Evolutionary conservation across 345 rosid genomes (phyloP), one percentile per base, ranked within the genome.

Genomic region (Aethionema arabicum): DNA sequence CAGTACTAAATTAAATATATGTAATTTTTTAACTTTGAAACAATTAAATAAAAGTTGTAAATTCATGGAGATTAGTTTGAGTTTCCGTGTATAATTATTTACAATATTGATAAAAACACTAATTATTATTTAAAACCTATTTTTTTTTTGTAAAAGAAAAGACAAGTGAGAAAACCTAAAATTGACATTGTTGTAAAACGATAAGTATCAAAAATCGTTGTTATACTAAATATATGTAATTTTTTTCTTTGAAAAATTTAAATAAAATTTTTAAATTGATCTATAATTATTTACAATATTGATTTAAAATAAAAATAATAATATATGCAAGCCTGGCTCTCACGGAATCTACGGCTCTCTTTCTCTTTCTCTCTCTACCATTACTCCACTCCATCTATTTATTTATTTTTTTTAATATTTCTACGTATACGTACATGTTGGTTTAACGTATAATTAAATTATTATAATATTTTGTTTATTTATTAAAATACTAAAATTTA

Each of bases 311-410:
- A 43, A 13, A 21, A 30, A 14, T 29, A 36, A 7, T 16, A 4
- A 35, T 40, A 33, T 40, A 6, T 75, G 83, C 78, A 83, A 80
- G 88, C 63, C 79, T 78, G 82, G 70, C 76, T 68, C 65, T 72
- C 80, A 68, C 76, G 77, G 80, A 77, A 66, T 79, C 80, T 60
- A 73, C 77, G 75, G 77, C 63, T 76, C 76, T 52, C 58, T 21
- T 66, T 64, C 52, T 41, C 33, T 43, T 63, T 71, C 30, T 15
- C 68, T 74, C 46, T 48, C 74, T 52, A 70, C 74, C 60, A 71
- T 71, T 64, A 64, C 70, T 70, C 69, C 61, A 70, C 70, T 64
- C 61, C 65, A 70, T 70, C 47, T 48, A 21, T 55, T 45, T 9
- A 4, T 36, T 8, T 5, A 1, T 46, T 40, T 41, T 62, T 56